Evolutionary conservation across 257 asterid genomes (phyloP).

Genomic region (Anisodus tanguticus): DNA sequence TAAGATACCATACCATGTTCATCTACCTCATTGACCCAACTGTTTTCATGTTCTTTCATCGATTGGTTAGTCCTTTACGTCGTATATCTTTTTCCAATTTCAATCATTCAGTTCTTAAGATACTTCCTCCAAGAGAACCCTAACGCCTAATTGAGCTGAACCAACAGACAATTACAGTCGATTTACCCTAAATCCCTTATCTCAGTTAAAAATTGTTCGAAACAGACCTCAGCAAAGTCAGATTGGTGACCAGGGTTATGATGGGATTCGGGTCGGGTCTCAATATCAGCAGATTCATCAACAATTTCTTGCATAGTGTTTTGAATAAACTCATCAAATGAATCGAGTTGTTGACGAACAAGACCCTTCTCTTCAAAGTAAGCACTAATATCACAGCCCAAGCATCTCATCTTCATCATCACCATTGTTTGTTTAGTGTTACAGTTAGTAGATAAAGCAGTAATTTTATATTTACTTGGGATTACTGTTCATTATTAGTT

Average conservation of each 20-base stretch:
- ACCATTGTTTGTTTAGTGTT: conserved; percentile 32
- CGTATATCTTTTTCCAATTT: background rate
- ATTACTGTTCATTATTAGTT: too few relatives aligned
- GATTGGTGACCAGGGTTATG: conserved; percentile 92
- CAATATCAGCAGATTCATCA: conserved; percentile 89
- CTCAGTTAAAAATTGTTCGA: background rate
- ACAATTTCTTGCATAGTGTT: conserved; percentile 99
- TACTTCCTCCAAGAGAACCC: conserved; percentile 11
- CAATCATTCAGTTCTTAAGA: background rate
- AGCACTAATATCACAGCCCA: conserved; percentile 95
- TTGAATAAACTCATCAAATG: conserved; percentile 95
- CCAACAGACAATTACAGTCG: background rate
- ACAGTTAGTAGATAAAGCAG: too few relatives aligned
- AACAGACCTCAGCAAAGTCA: conserved; percentile 81
- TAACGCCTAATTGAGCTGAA: background rate
- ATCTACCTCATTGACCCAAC: background rate
- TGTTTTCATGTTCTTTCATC: background rate
- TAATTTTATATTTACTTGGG: too few relatives aligned
- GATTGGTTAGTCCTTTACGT: background rate
- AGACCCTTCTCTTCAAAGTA: conserved; percentile 95
- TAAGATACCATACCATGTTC: background rate
- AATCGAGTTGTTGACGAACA: conserved; percentile 93
- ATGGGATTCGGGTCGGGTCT: conserved; percentile 96
- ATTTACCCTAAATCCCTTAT: background rate
- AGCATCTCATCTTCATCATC: conserved; percentile 83